Evolutionary conservation across 2,329 filamentous ascomycete species (phyloP), one percentile per base, ranked within the genome.

Genomic region (Talaromyces sp.): DNA sequence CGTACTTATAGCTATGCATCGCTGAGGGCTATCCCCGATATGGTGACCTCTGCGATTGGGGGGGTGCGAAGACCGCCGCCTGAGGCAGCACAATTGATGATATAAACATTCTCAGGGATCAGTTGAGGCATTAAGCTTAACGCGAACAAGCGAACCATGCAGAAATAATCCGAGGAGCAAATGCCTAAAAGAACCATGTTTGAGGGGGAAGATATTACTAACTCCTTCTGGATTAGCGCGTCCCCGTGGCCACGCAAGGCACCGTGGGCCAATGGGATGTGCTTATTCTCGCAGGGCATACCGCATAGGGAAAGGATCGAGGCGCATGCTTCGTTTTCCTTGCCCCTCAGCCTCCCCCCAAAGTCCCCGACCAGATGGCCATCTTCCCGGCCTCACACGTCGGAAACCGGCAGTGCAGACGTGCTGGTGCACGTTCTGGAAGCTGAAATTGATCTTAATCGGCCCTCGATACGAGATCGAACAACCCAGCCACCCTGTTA

Each of bases 41-140:
- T 21, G 54, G 59, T 53, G n/a, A n/a, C 32, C 31, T 27, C 56
- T 54, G 59, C 59, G 59, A 60, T 21, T 31, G 21, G 31, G 3
- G 26, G 43, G 43, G 43, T 50, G 43, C 43, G 3, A 26, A 3
- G 14, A 3, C n/a, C 3, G 10, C 24, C 19, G 9, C 24, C 43
- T 26, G 19, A 38, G 35, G 35, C 43, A 50, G 43, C 43, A 12
- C 3, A 9, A 50, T 21, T 21, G 21, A 26, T 50, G 43, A 17
- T 24, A 14, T 24, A 14, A 10, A 21, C 43, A 50, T 50, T 3
- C 12, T 3, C 19, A 50, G 19, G 43, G 43, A 26, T 26, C 43
- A 24, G 43, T 4, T 8, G 9, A 50, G 12, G 9, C 5, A 3
- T 14, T 14, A 50, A 50, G 43, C 43, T 50, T 50, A 50, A 50